These are phyloP conservation scores for Wakefieldia striispora DNA, from an alignment of 768 basidiomycete species.

Conservation along the genomic window DNA sequence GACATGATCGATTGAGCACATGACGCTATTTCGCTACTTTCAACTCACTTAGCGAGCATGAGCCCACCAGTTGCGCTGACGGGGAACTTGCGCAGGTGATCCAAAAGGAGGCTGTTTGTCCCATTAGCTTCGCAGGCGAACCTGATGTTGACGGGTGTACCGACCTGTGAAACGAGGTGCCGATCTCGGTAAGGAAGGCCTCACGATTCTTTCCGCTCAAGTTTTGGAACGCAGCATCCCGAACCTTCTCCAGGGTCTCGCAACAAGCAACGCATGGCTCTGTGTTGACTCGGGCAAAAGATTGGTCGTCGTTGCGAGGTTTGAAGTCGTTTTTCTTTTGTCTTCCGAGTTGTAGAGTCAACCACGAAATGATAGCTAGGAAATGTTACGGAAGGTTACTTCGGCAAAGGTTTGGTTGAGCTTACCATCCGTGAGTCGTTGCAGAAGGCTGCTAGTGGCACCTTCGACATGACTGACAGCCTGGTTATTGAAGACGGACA, in stretches of 20 bases:
- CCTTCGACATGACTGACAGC: constrained; percentile 83
- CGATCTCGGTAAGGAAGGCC: constrained; percentile 89
- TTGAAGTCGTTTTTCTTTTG: constrained; percentile 98
- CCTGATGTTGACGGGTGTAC: constrained; percentile 4
- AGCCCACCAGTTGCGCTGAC: constrained; percentile 96
- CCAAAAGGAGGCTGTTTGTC: constrained; percentile 70
- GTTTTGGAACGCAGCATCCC: constrained; percentile 70
- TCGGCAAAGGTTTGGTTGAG: constrained; percentile 1
- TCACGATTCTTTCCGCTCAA: constrained; percentile 93
- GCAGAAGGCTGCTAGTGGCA: constrained; percentile 73
- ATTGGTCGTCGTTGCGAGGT: constrained; percentile 92
- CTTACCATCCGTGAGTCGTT: constrained; percentile 80
- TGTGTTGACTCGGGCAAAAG: constrained; percentile 91
- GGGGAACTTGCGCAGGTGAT: constrained; percentile 94
- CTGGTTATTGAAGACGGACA: constrained; percentile 90
- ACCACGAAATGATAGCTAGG: constrained; percentile 70
- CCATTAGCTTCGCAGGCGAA: constrained; percentile 9
- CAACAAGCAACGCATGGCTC: constrained; percentile 89
- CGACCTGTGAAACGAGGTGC: constrained; percentile 89
- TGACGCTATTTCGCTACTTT: neutral
- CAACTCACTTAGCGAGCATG: constrained; percentile 91
- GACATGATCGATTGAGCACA: neutral
- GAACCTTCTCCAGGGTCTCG: constrained; percentile 78
- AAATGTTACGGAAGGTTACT: neutral
- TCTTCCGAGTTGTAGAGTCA: constrained; percentile 74